phyloP scores from a whole-genome alignment of 768 basidiomycete genomes.

The Leccinum rimulosum region DNA sequence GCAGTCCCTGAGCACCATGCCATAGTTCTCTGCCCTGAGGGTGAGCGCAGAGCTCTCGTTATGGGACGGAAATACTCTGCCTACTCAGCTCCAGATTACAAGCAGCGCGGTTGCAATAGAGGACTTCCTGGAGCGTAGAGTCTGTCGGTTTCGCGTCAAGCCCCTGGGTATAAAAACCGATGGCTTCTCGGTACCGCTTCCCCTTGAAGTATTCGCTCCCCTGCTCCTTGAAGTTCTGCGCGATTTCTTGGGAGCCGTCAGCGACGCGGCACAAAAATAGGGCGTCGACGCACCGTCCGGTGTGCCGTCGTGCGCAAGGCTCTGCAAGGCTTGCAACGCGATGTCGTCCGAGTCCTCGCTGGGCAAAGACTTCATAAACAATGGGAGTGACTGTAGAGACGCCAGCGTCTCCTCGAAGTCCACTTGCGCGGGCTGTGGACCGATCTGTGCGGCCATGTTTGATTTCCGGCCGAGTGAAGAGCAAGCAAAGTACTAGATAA shows the following conservation, averaged over 20 bases:
- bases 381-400: conserved; percentile 64
- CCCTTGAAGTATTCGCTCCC: conserved; percentile 94
- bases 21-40: conserved; percentile 70
- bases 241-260: conserved; percentile 59
- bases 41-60: not conserved
- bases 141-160: conserved; percentile 81
- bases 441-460: conserved; percentile 22
- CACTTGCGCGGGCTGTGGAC: conserved; percentile 22
- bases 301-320: conserved; percentile 83
- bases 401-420: conserved; percentile 38
- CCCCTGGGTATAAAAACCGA: conserved; percentile 88
- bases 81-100: conserved; percentile 87
- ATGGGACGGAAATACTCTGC: conserved; percentile 23
- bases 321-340: conserved; percentile 79
- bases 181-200: conserved; percentile 82
- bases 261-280: not conserved
- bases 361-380: conserved; percentile 93
- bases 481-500: conserved; percentile 11
- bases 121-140: conserved; percentile 50
- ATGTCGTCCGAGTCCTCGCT: conserved; percentile 58
- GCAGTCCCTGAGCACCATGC: conserved; percentile 82
- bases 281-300: conserved; percentile 74
- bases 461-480: not conserved
- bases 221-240: conserved; percentile 90
- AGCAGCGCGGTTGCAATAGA: conserved; percentile 88